Percentiles rank a stretch among this genome's conserved stretches.
These are phyloP conservation scores for Leccinum sublutescens DNA, from an alignment of 768 basidiomycete species.

Conservation along the genomic window DNA sequence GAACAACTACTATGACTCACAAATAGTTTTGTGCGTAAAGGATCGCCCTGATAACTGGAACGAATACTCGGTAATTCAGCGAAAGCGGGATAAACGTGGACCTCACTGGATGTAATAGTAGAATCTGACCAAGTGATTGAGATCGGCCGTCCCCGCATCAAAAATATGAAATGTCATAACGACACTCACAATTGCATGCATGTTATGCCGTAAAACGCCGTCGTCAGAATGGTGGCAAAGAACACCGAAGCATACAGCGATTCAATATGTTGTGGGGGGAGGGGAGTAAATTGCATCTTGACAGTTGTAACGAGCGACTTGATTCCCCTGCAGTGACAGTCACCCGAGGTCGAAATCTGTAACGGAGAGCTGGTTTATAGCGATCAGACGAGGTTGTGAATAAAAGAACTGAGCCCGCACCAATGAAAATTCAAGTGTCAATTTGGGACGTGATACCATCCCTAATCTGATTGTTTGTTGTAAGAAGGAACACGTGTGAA, in stretches of 20 bases:
- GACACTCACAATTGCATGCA: neutral
- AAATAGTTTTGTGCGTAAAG: constrained; percentile 1
- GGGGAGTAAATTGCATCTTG: neutral
- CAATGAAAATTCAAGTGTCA: neutral
- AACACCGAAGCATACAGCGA: neutral
- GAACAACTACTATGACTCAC: constrained; percentile 6
- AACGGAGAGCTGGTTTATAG: neutral
- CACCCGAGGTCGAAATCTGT: neutral
- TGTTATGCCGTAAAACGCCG: neutral
- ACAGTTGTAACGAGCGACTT: neutral
- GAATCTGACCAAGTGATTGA: neutral
- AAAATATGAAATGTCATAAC: neutral
- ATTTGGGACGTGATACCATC: neutral
- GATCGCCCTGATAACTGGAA: constrained; percentile 10
- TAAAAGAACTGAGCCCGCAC: neutral
- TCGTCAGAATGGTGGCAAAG: neutral
- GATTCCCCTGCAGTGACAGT: neutral
- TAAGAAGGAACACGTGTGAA: too few relatives aligned
- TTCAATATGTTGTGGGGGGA: neutral
- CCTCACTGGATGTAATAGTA: constrained; percentile 6
- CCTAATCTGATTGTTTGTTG: neutral
- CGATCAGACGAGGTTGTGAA: neutral
- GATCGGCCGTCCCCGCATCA: neutral
- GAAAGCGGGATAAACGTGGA: neutral
- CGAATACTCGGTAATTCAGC: neutral